Evolutionary conservation across 768 basidiomycete species (phyloP).

Genomic region (Botryobasidium botryosum): DNA sequence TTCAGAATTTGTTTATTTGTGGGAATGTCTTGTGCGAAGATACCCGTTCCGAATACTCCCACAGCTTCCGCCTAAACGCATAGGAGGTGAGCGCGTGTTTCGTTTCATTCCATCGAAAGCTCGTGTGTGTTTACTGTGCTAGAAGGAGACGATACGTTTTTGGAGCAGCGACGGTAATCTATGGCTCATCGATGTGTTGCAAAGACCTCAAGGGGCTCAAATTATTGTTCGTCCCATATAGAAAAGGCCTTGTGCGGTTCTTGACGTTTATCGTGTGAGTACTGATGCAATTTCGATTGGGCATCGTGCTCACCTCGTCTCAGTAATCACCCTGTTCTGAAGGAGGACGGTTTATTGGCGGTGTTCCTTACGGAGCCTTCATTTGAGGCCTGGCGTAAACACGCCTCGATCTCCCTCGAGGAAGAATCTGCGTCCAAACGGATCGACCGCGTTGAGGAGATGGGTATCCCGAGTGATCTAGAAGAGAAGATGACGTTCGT

Average conservation of each 20-base stretch:
- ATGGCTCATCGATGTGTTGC: not conserved
- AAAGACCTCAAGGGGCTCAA: not conserved
- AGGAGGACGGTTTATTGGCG: slow-evolving; percentile 67
- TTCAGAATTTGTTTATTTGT: slow-evolving; percentile 82
- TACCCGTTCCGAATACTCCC: slow-evolving; percentile 91
- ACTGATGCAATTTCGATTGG: not conserved
- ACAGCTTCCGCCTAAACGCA: slow-evolving; percentile 75
- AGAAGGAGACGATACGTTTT: slow-evolving; percentile 70
- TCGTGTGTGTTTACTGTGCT: slow-evolving; percentile 3
- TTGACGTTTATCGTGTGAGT: slow-evolving; percentile 62
- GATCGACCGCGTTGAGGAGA: slow-evolving; percentile 69
- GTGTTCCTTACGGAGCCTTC: slow-evolving; percentile 71
- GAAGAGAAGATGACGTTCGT: slow-evolving; percentile 69
- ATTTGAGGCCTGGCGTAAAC: slow-evolving; percentile 79
- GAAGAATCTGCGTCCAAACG: slow-evolving; percentile 75
- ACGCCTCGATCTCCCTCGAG: slow-evolving; percentile 51
- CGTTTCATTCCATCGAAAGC: not conserved
- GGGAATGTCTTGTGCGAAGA: slow-evolving; percentile 68
- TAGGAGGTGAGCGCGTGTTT: slow-evolving; percentile 51
- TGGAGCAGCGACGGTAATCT: slow-evolving; percentile 69
- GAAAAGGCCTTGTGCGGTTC: slow-evolving; percentile 65
- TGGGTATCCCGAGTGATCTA: slow-evolving; percentile 82
- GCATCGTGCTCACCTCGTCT: not conserved
- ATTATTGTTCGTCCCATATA: slow-evolving; percentile 23
- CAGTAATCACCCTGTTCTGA: slow-evolving; percentile 84